Evolutionary conservation across 2,329 filamentous ascomycete species (phyloP).

Genomic region (Arthrobotrys entomopaga): DNA sequence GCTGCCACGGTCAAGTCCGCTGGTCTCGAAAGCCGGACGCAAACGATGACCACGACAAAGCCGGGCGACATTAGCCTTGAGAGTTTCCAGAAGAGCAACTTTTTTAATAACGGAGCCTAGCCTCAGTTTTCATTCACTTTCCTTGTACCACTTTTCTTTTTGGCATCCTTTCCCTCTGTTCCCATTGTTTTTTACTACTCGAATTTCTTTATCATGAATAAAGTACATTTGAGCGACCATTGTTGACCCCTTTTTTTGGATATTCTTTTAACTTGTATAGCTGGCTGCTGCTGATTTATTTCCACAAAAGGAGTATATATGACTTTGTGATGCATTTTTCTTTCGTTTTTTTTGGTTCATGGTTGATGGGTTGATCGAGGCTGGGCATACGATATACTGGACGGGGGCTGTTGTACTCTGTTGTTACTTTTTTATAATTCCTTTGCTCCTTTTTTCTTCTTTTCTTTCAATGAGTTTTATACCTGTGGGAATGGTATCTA

Average conservation of each 20-base stretch:
- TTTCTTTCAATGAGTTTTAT: slow-evolving; percentile 10
- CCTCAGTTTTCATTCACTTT: slow-evolving; percentile 9
- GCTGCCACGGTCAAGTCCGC: slow-evolving; percentile 61
- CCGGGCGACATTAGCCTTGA: slow-evolving; percentile 73
- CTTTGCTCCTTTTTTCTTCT: slow-evolving; percentile 24
- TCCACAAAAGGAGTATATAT: slow-evolving; percentile 41
- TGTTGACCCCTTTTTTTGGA: slow-evolving; percentile 25
- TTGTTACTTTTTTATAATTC: slow-evolving; percentile 3
- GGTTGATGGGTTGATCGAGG: background rate
- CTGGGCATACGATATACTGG: slow-evolving; percentile 19
- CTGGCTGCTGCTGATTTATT: slow-evolving; percentile 21
- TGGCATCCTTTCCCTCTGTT: slow-evolving; percentile 19
- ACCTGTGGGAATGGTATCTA: background rate
- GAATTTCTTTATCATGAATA: slow-evolving; percentile 42
- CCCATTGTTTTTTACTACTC: slow-evolving; percentile 23
- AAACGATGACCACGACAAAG: slow-evolving; percentile 66
- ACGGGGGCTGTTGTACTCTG: slow-evolving; percentile 3
- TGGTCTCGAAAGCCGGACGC: slow-evolving; percentile 61
- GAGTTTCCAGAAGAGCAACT: slow-evolving; percentile 73
- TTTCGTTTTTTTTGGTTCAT: slow-evolving; percentile 10
- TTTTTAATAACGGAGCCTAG: slow-evolving; percentile 40
- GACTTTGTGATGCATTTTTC: slow-evolving; percentile 40
- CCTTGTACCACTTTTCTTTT: background rate
- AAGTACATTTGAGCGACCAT: slow-evolving; percentile 43
- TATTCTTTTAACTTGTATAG: slow-evolving; percentile 15